Evolutionary conservation across 495 filamentous ascomycete species (phyloP), one percentile per base, ranked within the genome.

Genomic region (Lichenothelia convexa): DNA sequence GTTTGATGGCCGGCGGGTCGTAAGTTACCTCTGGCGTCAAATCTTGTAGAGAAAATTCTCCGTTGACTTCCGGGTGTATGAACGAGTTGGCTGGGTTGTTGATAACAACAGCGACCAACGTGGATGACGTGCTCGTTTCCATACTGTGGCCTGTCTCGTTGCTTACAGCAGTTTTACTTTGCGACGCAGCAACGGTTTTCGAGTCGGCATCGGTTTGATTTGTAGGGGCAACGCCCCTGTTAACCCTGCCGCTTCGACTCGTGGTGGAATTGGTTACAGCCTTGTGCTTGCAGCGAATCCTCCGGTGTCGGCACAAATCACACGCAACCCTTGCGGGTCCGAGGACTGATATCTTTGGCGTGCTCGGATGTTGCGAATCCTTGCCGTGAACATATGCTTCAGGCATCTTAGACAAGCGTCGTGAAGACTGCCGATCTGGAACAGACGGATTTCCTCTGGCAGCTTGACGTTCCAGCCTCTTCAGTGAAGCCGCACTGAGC

Each of bases 211-310:
- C 24, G 24, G 9, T 29, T 1, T 9, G 12, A 34, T 19, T 27
- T 34, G 29, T 1, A 9, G 44, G 18, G 36, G 34, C 40, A 7
- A 40, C 29, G 17, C 49, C 34, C n/a, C 51, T 42, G 30, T 62
- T n/a, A n/a, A n/a, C n/a, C n/a, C n/a, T n/a, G n/a, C n/a, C n/a
- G n/a, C n/a, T n/a, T n/a, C n/a, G n/a, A n/a, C n/a, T n/a, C n/a
- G n/a, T n/a, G n/a, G n/a, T n/a, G n/a, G n/a, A n/a, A n/a, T n/a
- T n/a, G n/a, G n/a, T n/a, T n/a, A n/a, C n/a, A n/a, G n/a, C 59
- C 34, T 60, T 62, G 44, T 62, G 59, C 41, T 62, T 62, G 50
- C 59, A 62, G 11, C 51, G 38, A 32, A 62, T 59, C 36, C 58
- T 51, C 12, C 59, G 52, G 35, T 52, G 59, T 32, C 59, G 45